Base-by-base conservation (phyloP, 2,329 filamentous ascomycete genomes). In the Diaporthe sp. region DNA sequence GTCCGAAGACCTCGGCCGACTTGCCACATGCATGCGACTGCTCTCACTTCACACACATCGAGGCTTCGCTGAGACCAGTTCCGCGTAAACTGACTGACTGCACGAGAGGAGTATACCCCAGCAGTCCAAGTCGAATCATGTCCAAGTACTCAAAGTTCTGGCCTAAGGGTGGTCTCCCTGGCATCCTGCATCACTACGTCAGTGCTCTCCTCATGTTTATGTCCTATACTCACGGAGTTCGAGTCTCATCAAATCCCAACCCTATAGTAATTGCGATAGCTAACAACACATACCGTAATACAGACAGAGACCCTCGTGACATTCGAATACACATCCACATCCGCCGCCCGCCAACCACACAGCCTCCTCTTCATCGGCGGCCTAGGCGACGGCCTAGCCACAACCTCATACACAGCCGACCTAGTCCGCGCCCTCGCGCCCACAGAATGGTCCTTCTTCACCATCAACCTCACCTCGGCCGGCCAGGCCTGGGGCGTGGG, bases 291-390 rank as follows among this genome's bases (percentile, higher is more conserved):
- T 4, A 8, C n/a, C 3, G 15, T 12, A 7, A 52, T 74, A 33
- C 76, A 85, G 83, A 83, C 83, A 22, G 84, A 85, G 74, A 82
- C 79, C 5, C 80, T 85, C 28, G 81, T 83, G 19, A 77, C 78
- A 8, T 85, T 85, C 75, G 84, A 85, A 75, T 85, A 84, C 73
- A 82, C 82, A 9, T 79, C 81, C 30, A 77, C 71, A 57, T 38
- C 60, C 38, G 75, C 74, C 35, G 60, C 75, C 40, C 78, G 76
- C 25, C 81, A 83, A 77, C 83, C 81, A 17, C 84, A 89, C 82
- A 88, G 85, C 28, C 79, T 90, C 72, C 80, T 90, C 76, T 90
- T 86, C 82, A 81, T 90, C 74, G 88, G 87, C 71, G 89, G 89
- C 54, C 84, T 90, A 8, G 84, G 84, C 67, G 89, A 90, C 78